Percentiles rank a stretch among this genome's conserved stretches.
Conservation (phyloP, 2,329 filamentous ascomycete species). For the Xylaria sp. region DNA sequence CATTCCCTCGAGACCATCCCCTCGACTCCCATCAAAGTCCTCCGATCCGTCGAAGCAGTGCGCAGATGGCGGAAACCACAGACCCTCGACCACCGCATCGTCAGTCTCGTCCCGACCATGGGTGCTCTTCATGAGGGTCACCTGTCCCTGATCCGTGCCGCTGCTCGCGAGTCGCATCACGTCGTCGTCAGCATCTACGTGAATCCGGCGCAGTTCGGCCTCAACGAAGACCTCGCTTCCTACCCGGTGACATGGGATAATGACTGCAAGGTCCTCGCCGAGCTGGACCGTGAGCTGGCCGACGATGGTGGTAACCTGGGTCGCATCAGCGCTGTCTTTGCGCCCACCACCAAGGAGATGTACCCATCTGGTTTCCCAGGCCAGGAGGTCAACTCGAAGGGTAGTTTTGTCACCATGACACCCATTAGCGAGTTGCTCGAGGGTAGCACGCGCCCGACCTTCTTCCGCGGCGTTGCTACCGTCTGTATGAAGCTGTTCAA, state of each 20-base stretch:
- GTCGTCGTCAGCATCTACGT: conserved; percentile 92
- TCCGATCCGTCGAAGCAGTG: conserved; percentile 68
- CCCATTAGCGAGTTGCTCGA: conserved; percentile 78
- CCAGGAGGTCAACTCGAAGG: conserved; percentile 68
- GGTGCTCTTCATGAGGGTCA: conserved; percentile 93
- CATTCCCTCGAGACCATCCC: conserved; percentile 43
- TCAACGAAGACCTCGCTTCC: conserved; percentile 77
- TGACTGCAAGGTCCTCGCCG: conserved; percentile 63
- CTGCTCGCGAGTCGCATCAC: conserved; percentile 76
- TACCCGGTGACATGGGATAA: conserved; percentile 87
- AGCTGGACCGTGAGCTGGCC: conserved; percentile 69
- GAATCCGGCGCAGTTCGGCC: conserved; percentile 93
- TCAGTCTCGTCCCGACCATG: conserved; percentile 95
- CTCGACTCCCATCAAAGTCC: conserved; percentile 59
- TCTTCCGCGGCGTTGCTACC: conserved; percentile 93
- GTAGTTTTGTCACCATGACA: conserved; percentile 87
- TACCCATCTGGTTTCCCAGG: conserved; percentile 76
- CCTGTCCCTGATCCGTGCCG: conserved; percentile 75
- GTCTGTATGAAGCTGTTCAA: conserved; percentile 94
- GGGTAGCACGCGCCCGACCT: conserved; percentile 80
- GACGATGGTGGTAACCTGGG: conserved; percentile 55
- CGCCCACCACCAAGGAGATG: conserved; percentile 76
- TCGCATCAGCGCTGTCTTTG: conserved; percentile 76
- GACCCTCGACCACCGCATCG: conserved; percentile 59
- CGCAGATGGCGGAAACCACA: conserved; percentile 65